phyloP scores from a whole-genome alignment of 2,329 filamentous ascomycete genomes.

The Amauroascus verrucosus region DNA sequence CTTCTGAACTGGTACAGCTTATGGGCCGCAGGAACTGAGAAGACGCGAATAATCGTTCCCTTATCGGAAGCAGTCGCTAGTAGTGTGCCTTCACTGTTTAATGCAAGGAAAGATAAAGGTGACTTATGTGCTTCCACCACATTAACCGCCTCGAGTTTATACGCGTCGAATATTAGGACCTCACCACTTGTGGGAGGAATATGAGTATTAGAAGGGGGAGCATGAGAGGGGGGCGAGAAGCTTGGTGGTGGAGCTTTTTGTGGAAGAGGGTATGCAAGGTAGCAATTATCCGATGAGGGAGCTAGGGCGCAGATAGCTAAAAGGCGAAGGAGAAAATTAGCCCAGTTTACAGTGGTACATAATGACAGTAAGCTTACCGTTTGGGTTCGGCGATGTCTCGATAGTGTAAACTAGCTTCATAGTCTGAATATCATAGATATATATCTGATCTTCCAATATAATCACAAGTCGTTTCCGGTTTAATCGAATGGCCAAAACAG shows the following conservation, averaged over 20 bases:
- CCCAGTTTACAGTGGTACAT: background rate
- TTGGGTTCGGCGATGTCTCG: conserved; percentile 84
- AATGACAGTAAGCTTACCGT: conserved; percentile 38
- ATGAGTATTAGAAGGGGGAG: conserved; percentile 61
- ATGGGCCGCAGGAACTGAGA: conserved; percentile 78
- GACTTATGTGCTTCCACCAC: conserved; percentile 92
- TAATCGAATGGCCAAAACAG: conserved; percentile 82
- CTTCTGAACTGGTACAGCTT: conserved; percentile 95
- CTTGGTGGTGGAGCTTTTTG: conserved; percentile 47
- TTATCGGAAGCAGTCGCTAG: conserved; percentile 94
- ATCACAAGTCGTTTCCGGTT: conserved; percentile 92
- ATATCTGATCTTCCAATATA: conserved; percentile 89
- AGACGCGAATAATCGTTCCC: conserved; percentile 92
- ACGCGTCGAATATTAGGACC: conserved; percentile 82
- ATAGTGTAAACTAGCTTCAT: conserved; percentile 93
- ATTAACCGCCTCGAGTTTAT: conserved; percentile 83
- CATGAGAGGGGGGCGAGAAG: conserved; percentile 60
- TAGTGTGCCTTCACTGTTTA: conserved; percentile 86
- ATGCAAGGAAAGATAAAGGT: conserved; percentile 75
- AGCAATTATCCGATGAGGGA: conserved; percentile 90
- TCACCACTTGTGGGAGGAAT: conserved; percentile 79
- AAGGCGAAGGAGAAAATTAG: background rate
- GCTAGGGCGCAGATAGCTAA: conserved; percentile 81
- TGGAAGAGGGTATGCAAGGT: conserved; percentile 84
- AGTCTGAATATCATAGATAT: conserved; percentile 96